Percentiles rank a stretch among this genome's conserved stretches.
Evolutionary conservation across 1,139 yeast species (phyloP).

Genomic region (Saccharomyces hybrid): DNA sequence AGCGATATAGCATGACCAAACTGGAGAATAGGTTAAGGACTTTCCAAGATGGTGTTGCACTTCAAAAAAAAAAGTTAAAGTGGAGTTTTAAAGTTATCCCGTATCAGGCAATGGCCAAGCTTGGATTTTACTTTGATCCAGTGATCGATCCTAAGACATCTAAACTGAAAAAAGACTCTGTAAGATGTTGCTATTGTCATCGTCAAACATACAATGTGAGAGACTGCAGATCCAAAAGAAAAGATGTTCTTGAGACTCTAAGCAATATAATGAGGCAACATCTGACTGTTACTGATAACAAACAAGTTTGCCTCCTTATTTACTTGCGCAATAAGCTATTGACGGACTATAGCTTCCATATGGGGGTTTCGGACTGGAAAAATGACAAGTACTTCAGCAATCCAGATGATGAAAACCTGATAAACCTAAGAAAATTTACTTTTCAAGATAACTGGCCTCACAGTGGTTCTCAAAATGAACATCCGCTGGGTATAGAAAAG

Average conservation of each 20-base stretch:
- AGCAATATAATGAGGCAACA: slow-evolving; percentile 22
- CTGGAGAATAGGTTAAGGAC: slow-evolving; percentile 16
- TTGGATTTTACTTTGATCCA: slow-evolving; percentile 70
- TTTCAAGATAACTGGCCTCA: slow-evolving; percentile 14
- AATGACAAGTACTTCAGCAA: slow-evolving; percentile 13
- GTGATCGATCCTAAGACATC: slow-evolving; percentile 8
- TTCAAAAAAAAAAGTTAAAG: slow-evolving; percentile 24
- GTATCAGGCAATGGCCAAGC: slow-evolving; percentile 44
- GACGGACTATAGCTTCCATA: slow-evolving; percentile 7
- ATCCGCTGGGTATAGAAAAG: slow-evolving; percentile 6
- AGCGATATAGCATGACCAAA: background rate
- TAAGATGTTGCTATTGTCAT: slow-evolving; percentile 57
- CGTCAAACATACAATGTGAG: slow-evolving; percentile 28
- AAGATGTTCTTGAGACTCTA: slow-evolving; percentile 19
- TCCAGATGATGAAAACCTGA: slow-evolving; percentile 13
- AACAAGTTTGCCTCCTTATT: slow-evolving; percentile 9
- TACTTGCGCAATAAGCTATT: slow-evolving; percentile 8
- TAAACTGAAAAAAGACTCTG: slow-evolving; percentile 38
- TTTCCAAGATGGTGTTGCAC: slow-evolving; percentile 28
- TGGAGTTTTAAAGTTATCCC: slow-evolving; percentile 39
- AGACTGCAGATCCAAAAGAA: slow-evolving; percentile 21
- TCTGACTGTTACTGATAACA: slow-evolving; percentile 7
- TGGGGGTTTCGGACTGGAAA: slow-evolving; percentile 16
- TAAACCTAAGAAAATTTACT: slow-evolving; percentile 14
- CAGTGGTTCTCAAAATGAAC: background rate